Evolutionary conservation across 2,329 filamentous ascomycete genomes (phyloP).

Genomic region (Emmonsiellopsis sp.): DNA sequence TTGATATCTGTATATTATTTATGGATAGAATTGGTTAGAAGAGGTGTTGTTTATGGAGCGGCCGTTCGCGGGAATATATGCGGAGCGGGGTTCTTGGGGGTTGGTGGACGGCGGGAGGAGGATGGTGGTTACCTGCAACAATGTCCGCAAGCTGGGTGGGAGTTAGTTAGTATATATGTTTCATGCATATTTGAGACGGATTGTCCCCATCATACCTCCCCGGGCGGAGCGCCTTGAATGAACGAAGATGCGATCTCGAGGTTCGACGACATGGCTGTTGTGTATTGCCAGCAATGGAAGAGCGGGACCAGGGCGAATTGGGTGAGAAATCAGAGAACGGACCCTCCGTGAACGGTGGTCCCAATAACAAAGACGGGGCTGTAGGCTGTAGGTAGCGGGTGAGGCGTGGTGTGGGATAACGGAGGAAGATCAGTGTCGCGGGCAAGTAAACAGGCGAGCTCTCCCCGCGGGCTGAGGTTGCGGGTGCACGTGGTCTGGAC

Average conservation of each 20-base stretch:
- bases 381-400: too few relatives aligned
- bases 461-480: background rate
- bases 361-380: too few relatives aligned
- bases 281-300: background rate
- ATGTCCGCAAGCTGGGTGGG: constrained; percentile 67
- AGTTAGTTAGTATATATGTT: constrained; percentile 16
- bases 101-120: background rate
- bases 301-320: background rate
- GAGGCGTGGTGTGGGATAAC: too few relatives aligned
- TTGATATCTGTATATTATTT: constrained; percentile 64
- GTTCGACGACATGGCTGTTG: constrained; percentile 32
- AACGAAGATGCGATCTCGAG: constrained; percentile 67
- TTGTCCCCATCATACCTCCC: constrained; percentile 60
- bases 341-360: too few relatives aligned
- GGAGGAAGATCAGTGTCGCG: background rate
- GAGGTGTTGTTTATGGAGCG: background rate
- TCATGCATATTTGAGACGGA: constrained; percentile 1
- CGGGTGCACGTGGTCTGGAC: background rate
- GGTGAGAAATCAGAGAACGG: background rate
- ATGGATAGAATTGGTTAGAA: background rate
- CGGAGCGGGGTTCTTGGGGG: constrained; percentile 4
- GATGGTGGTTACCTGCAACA: constrained; percentile 57
- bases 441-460: background rate
- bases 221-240: constrained; percentile 86
- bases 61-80: background rate